Conservation (phyloP, 805 yeast species). For the Crinitomyces ghanaensis region DNA sequence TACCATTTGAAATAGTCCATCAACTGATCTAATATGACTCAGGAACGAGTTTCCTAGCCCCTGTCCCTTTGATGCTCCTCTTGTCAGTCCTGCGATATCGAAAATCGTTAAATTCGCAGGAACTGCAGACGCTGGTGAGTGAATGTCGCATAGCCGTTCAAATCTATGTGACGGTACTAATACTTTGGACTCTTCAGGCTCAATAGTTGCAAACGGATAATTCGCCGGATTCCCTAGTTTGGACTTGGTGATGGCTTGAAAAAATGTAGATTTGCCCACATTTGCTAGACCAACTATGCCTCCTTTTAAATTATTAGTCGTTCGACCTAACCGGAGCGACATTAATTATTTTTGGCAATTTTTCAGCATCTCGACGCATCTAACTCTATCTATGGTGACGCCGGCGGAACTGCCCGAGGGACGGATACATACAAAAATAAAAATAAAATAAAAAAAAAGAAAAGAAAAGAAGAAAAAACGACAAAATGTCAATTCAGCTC, state of each 20-base stretch:
- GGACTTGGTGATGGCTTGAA: slow-evolving; percentile 91
- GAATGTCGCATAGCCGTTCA: slow-evolving; percentile 61
- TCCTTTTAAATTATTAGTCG: no score
- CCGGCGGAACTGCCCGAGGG: no score
- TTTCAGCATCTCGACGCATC: no score
- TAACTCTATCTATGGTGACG: no score
- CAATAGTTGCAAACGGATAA: slow-evolving; percentile 96
- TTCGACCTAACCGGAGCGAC: no score
- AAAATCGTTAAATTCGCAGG: slow-evolving; percentile 90
- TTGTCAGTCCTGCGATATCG: slow-evolving; percentile 96
- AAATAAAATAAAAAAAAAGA: no score
- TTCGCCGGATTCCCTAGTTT: slow-evolving; percentile 94
- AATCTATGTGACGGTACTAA: slow-evolving; percentile 86
- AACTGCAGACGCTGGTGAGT: slow-evolving; percentile 71
- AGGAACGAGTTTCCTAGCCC: slow-evolving; percentile 97
- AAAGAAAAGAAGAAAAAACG: no score
- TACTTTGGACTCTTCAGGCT: slow-evolving; percentile 96
- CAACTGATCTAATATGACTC: slow-evolving; percentile 93
- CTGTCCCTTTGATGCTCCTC: slow-evolving; percentile 94
- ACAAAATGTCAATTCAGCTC: no score
- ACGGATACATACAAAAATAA: no score
- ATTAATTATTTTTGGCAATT: no score
- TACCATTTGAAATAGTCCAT: slow-evolving; percentile 95
- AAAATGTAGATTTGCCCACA: slow-evolving; percentile 91
- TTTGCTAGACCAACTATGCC: slow-evolving; percentile 95